Base-by-base conservation (phyloP, 305 asterid genomes). In the Salvia sclarea region DNA sequence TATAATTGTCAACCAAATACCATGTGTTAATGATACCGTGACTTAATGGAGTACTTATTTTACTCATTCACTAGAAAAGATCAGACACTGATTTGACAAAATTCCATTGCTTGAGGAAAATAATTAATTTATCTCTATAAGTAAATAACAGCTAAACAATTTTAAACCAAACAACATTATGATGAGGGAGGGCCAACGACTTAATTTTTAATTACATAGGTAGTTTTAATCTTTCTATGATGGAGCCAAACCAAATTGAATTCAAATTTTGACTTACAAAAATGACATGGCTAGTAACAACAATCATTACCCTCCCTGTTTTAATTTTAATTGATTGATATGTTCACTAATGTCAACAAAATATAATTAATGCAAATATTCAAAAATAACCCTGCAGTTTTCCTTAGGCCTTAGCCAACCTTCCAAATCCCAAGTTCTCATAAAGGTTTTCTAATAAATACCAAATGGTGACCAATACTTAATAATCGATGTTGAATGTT, bases 171-270 rank as follows among this genome's bases (percentile, higher is more conserved):
- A 41, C 1, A 44, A 1, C 71, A 44, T 38, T 28, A 54, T 73
- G 48, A 57, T 35, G 62, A 47, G 20, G 70, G 30, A 38, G 66
- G 63, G 13, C 21, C 78, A 35, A 55, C 43, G 3, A 65, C 63
- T 47, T 66, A 47, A 48, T 72, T 57, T 56, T 37, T 58, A 16
- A 1, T 35, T 20, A 44, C 44, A 59, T 43, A 55, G n/a, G 22
- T 43, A 55, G n/a, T 35, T 54, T 56, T 33, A 22, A 65, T 57
- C n/a, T 43, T 66, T 59, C 21, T 9, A 1, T 74, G 6, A 41
- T 20, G 75, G 79, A 62, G 75, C 48, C 79, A 68, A 55, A 22
- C 55, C 43, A 43, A 43, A 44, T 75, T 57, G 53, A 75, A 68
- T 75, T 75, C 75, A 69, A 73, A 73, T 52, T 14, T 25, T n/a